Evolutionary conservation across 148 eudicot genomes (phyloP).

Genomic region (Hydrangea macrophylla): DNA sequence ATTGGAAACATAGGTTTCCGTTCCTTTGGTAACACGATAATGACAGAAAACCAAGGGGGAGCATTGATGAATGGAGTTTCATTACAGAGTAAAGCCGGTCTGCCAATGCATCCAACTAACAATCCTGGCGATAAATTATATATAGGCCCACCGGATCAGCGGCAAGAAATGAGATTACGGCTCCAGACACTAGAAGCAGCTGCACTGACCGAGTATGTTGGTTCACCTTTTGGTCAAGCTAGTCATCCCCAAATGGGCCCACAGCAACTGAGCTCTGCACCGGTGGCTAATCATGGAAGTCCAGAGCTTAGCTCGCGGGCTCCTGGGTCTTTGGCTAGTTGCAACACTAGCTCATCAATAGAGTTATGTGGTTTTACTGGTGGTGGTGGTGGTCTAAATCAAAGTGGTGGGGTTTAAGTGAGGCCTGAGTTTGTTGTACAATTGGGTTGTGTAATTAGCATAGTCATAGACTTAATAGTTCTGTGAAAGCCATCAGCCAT

Average conservation of each 20-base stretch:
- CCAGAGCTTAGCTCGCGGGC: background rate
- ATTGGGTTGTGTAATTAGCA: conserved; percentile 1
- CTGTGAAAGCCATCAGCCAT: background rate
- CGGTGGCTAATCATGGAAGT: background rate
- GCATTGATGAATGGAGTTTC: conserved; percentile 9
- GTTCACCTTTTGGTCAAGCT: background rate
- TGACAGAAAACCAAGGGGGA: conserved; percentile 7
- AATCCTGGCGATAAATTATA: background rate
- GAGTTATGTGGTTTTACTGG: background rate
- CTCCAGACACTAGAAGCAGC: background rate
- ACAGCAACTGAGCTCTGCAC: background rate
- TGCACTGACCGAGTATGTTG: conserved; percentile 4
- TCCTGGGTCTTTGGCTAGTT: conserved; percentile 8
- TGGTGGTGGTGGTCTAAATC: background rate
- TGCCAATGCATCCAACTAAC: background rate
- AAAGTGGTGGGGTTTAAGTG: conserved; percentile 7
- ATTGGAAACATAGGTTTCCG: background rate
- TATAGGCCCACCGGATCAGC: background rate
- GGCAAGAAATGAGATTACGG: background rate
- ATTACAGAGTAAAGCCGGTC: background rate
- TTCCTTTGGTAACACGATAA: conserved; percentile 10
- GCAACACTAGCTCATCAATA: background rate
- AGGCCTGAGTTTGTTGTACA: background rate
- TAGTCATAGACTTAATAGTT: background rate
- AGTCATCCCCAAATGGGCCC: conserved; percentile 3